Conservation (phyloP, 2,329 filamentous ascomycete species). For the Tolypocladium pustulatum region DNA sequence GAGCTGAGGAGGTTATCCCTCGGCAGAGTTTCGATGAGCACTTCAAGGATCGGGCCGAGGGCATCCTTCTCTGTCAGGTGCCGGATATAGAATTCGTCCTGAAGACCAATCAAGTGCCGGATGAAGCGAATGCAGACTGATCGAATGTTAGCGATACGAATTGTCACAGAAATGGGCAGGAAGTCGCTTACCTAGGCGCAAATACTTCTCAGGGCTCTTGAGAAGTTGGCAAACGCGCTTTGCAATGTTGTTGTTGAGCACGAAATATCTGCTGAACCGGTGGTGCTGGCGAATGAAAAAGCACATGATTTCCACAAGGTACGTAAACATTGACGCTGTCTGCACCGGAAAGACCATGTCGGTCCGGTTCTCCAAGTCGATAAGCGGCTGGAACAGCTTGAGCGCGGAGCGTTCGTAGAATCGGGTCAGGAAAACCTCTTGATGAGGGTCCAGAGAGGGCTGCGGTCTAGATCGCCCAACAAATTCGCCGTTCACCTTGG, state of each 20-base stretch:
- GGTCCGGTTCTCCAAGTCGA: constrained; percentile 61
- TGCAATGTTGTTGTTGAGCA: constrained; percentile 68
- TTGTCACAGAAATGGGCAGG: constrained; percentile 4
- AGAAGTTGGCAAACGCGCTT: constrained; percentile 75
- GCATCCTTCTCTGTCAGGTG: constrained; percentile 74
- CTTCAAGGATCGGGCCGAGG: constrained; percentile 74
- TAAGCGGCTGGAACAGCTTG: constrained; percentile 77
- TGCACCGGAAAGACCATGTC: constrained; percentile 67
- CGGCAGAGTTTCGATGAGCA: constrained; percentile 76
- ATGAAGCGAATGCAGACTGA: constrained; percentile 87
- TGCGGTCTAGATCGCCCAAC: constrained; percentile 49
- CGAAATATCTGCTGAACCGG: constrained; percentile 78
- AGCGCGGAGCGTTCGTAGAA: constrained; percentile 85
- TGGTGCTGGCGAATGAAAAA: constrained; percentile 90
- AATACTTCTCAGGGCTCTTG: constrained; percentile 74
- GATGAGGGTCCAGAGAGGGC: constrained; percentile 53
- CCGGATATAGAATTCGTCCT: constrained; percentile 85
- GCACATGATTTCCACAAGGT: constrained; percentile 84
- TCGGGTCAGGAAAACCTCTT: constrained; percentile 73
- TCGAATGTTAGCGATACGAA: constrained; percentile 9
- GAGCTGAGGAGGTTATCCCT: constrained; percentile 91
- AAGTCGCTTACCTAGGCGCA: constrained; percentile 66
- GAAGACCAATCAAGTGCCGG: constrained; percentile 70
- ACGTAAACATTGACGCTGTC: constrained; percentile 81
- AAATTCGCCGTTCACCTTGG: constrained; percentile 59